Evolutionary conservation across 2,329 filamentous ascomycete genomes (phyloP).

Genomic region (Alternaria tenuissima): DNA sequence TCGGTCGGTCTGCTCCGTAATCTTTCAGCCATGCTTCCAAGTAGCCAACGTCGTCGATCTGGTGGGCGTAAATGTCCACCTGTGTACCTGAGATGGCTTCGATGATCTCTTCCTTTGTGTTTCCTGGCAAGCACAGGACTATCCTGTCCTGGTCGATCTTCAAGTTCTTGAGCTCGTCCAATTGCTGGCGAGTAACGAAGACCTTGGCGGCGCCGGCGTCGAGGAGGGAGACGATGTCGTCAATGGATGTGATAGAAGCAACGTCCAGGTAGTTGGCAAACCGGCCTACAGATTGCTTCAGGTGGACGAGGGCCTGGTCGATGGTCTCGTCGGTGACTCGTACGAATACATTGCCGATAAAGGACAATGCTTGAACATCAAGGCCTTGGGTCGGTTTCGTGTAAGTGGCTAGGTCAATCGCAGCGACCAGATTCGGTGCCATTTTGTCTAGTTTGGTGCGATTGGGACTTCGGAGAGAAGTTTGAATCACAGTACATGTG

Average conservation of each 20-base stretch:
- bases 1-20: constrained; percentile 58
- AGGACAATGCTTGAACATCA: constrained; percentile 61
- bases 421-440: constrained; percentile 57
- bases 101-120: constrained; percentile 53
- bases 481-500: background rate
- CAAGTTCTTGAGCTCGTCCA: constrained; percentile 63
- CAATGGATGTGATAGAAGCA: constrained; percentile 70
- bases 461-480: background rate
- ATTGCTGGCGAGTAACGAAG: constrained; percentile 77
- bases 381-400: constrained; percentile 59
- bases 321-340: constrained; percentile 59
- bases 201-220: constrained; percentile 86
- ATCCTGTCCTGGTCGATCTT: constrained; percentile 65
- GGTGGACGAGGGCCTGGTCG: constrained; percentile 60
- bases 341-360: constrained; percentile 66
- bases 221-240: constrained; percentile 81
- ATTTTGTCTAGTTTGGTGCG: constrained; percentile 38
- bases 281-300: constrained; percentile 64
- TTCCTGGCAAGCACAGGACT: constrained; percentile 62
- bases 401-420: constrained; percentile 58
- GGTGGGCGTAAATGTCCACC: constrained; percentile 56
- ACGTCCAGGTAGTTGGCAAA: constrained; percentile 79
- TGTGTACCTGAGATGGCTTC: constrained; percentile 52
- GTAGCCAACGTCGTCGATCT: constrained; percentile 54
- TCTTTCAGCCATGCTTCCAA: constrained; percentile 58